phyloP scores from a whole-genome alignment of 2,329 filamentous ascomycete genomes.

The Fusarium haematococcum region DNA sequence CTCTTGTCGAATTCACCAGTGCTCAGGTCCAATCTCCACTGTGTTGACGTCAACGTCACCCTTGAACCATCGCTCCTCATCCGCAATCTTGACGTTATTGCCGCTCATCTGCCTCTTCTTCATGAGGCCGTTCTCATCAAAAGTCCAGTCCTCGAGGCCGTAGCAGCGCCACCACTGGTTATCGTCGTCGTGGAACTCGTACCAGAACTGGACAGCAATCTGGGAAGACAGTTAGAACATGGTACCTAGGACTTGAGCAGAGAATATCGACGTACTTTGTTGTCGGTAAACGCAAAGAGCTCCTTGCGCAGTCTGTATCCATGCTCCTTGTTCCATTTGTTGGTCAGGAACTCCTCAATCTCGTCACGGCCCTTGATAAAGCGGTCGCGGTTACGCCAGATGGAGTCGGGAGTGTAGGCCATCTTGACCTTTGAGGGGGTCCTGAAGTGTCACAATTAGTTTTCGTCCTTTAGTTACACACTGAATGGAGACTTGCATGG shows the following conservation, averaged over 20 bases:
- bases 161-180: slow-evolving; percentile 91
- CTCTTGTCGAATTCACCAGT: slow-evolving; percentile 8
- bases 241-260: not conserved
- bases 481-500: slow-evolving; percentile 62
- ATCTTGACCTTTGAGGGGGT: slow-evolving; percentile 74
- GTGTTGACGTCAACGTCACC: slow-evolving; percentile 76
- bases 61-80: slow-evolving; percentile 75
- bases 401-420: slow-evolving; percentile 79
- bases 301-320: slow-evolving; percentile 84
- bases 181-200: slow-evolving; percentile 77
- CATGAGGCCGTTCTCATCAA: slow-evolving; percentile 77
- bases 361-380: slow-evolving; percentile 77
- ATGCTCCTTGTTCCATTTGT: slow-evolving; percentile 80
- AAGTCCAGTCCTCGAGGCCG: slow-evolving; percentile 85
- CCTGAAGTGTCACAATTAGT: slow-evolving; percentile 52
- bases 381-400: slow-evolving; percentile 82
- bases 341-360: slow-evolving; percentile 75
- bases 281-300: slow-evolving; percentile 79
- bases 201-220: slow-evolving; percentile 93
- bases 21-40: slow-evolving; percentile 64
- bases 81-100: slow-evolving; percentile 74
- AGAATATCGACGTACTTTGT: slow-evolving; percentile 60
- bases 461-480: not conserved
- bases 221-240: slow-evolving; percentile 39
- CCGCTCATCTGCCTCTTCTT: slow-evolving; percentile 81